phyloP scores from a whole-genome alignment of 2,329 filamentous ascomycete genomes.

The Pyricularia sp. region DNA sequence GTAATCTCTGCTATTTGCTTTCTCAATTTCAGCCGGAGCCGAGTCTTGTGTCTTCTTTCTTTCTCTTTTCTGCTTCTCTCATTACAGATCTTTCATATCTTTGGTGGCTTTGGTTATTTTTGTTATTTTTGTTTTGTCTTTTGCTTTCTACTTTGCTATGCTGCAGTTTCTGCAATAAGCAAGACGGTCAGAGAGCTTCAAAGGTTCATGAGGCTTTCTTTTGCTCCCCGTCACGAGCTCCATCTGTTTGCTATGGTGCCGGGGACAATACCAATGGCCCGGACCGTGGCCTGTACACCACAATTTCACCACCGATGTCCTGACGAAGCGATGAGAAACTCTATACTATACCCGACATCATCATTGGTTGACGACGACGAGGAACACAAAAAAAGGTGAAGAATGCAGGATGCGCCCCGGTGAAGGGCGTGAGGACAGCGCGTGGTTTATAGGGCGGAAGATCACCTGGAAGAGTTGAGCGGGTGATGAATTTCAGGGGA shows the following conservation, averaged over 20 bases:
- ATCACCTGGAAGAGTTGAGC: not conserved
- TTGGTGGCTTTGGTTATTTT: not conserved
- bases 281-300: slow-evolving; percentile 6
- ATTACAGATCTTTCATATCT: not conserved
- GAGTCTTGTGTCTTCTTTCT: not conserved
- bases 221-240: not conserved
- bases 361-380: slow-evolving; percentile 5
- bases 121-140: not conserved
- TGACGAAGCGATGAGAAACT: slow-evolving; percentile 6
- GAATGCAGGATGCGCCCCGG: not conserved
- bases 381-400: slow-evolving; percentile 1
- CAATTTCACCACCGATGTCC: slow-evolving; percentile 4
- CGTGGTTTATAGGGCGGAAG: not conserved
- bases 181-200: not conserved
- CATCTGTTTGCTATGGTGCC: not conserved
- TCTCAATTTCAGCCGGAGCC: not conserved
- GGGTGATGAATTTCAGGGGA: not conserved
- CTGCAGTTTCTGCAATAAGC: not conserved
- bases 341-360: slow-evolving; percentile 5
- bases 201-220: not conserved
- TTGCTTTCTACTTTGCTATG: not conserved
- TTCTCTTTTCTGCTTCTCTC: not conserved
- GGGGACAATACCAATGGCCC: not conserved
- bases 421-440: not conserved
- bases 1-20: not conserved